phyloP scores from a whole-genome alignment of 805 yeast genomes.

The Helenozyma rhizophorensis region DNA sequence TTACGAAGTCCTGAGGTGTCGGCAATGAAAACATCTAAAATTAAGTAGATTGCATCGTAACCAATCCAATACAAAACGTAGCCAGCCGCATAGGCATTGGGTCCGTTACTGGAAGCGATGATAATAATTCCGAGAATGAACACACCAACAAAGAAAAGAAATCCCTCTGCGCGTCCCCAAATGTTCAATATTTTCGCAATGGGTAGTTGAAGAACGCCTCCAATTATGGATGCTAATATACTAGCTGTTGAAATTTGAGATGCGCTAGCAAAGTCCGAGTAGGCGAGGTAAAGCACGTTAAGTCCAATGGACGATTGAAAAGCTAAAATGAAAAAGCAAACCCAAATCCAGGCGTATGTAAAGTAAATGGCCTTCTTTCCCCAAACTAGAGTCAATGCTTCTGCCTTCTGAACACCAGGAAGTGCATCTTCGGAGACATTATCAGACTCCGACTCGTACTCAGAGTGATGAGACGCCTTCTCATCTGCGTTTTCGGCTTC shows the following conservation, averaged over 20 bases:
- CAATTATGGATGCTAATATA: slow-evolving; percentile 25
- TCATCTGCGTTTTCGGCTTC: background rate
- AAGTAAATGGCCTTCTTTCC: slow-evolving; percentile 18
- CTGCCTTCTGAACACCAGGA: slow-evolving; percentile 25
- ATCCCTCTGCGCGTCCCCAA: slow-evolving; percentile 28
- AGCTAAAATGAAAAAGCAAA: slow-evolving; percentile 29
- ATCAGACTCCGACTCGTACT: background rate
- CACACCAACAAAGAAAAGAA: slow-evolving; percentile 15
- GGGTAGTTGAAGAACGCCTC: slow-evolving; percentile 28
- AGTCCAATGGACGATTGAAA: slow-evolving; percentile 21
- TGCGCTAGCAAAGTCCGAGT: slow-evolving; percentile 20
- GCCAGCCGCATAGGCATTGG: slow-evolving; percentile 23
- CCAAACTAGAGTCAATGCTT: slow-evolving; percentile 30
- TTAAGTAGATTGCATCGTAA: slow-evolving; percentile 20
- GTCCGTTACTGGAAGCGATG: slow-evolving; percentile 22
- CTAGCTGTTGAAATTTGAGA: slow-evolving; percentile 24
- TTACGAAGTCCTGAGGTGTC: slow-evolving; percentile 10
- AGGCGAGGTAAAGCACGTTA: slow-evolving; percentile 19
- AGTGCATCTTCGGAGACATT: slow-evolving; percentile 16
- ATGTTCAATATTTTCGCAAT: slow-evolving; percentile 21
- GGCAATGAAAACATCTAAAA: slow-evolving; percentile 23
- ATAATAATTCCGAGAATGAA: slow-evolving; percentile 22
- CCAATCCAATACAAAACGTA: slow-evolving; percentile 28
- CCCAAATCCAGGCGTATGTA: slow-evolving; percentile 31
- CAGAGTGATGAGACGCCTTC: background rate